phyloP scores from a whole-genome alignment of 257 asterid species.

The Gentiana macrophylla region DNA sequence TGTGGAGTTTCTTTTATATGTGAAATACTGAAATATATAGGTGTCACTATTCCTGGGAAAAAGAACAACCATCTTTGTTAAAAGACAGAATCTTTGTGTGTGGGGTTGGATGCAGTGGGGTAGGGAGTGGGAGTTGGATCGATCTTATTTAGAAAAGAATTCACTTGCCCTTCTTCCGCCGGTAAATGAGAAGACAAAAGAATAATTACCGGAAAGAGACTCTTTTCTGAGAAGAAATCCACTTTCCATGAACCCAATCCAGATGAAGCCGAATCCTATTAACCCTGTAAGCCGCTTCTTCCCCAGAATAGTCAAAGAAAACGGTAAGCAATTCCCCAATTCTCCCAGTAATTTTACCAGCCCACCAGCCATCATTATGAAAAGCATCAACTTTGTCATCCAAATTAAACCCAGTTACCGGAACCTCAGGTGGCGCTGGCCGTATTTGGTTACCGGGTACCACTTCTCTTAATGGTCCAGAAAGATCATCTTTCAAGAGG shows the following conservation, averaged over 20 bases:
- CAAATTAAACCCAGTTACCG: neutral
- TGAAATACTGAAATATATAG: too few species aligned
- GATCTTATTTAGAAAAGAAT: too few species aligned
- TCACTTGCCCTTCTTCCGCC: too few species aligned
- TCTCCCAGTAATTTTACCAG: constrained; percentile 12
- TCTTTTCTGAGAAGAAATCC: constrained; percentile 10
- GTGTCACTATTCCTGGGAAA: too few species aligned
- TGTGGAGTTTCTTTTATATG: too few species aligned
- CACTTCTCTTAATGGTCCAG: constrained; percentile 20
- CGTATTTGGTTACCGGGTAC: constrained; percentile 13
- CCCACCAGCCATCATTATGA: constrained; percentile 29
- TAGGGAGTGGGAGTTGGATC: too few species aligned
- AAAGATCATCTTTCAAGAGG: constrained; percentile 13
- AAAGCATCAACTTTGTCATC: constrained; percentile 16
- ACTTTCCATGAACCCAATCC: constrained; percentile 19
- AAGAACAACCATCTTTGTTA: too few species aligned
- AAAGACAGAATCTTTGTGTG: too few species aligned
- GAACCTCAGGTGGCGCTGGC: constrained; percentile 17
- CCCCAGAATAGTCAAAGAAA: constrained; percentile 16
- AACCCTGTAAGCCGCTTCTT: constrained; percentile 14
- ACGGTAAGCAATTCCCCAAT: constrained; percentile 3
- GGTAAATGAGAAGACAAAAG: too few species aligned
- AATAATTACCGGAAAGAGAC: neutral
- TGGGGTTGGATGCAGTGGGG: too few species aligned
- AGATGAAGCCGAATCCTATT: constrained; percentile 22